Evolutionary conservation across 768 basidiomycete genomes (phyloP), one percentile per base, ranked within the genome.

Genomic region (Tylopilus rubrobrunneus): DNA sequence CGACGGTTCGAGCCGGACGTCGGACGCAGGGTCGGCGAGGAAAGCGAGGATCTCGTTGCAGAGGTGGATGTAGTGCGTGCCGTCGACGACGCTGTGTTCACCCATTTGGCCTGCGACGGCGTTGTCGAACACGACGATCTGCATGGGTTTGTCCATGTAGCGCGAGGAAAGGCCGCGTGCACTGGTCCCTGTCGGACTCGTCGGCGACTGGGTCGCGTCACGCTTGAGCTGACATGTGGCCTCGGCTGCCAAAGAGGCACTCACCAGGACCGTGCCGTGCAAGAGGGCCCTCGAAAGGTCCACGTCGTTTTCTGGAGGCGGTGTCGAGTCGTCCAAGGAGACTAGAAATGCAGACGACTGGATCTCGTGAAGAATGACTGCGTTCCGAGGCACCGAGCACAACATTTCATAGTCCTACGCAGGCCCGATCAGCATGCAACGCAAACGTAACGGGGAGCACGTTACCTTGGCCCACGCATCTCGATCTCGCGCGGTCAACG

Each of bases 131-230:
- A 98, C 82, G 53, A 97, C 80, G 66, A 93, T 85, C 66, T 97
- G 83, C 52, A 84, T 67, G 9, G 95, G 93, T 71, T 97, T 98
- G 72, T 98, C 95, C 44, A 92, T 83, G 85, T 87, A 91, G 42
- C 89, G 82, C 56, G 87, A 88, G 36, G 79, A 78, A 19, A 91
- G 76, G 15, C 85, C 85, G 5, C 65, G 63, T n/a, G 65, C 51
- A 25, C 25, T 25, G 34, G 73, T 46, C 29, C 44, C 31, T 0
- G 48, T 48, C 46, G 57, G 52, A 53, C 73, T 73, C 36, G 64
- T 53, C 10, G 57, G 48, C 0, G 56, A 59, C 66, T 67, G 33
- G 0, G 42, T 23, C 41, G 23, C 4, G 7, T 0, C 17, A 7
- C 31, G 33, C 28, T 5, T 27, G 33, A 4, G 15, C 15, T 40